phyloP scores from a whole-genome alignment of 2,329 filamentous ascomycete genomes.

The Diatrype stigma region DNA sequence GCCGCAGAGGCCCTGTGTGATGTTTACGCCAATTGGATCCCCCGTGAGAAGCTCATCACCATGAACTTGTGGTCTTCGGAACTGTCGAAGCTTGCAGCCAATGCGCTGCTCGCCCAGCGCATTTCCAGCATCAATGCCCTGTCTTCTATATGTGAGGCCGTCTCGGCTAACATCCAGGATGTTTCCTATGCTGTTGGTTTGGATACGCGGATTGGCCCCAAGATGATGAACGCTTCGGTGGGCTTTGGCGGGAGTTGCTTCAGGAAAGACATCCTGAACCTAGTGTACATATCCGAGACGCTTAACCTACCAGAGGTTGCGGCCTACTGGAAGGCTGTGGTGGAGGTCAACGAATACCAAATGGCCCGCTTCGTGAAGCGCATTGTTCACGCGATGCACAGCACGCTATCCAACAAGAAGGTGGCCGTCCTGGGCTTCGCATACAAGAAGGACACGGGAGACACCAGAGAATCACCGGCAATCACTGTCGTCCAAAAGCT shows the following conservation, averaged over 20 bases:
- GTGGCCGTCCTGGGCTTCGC: constrained; percentile 70
- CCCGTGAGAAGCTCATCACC: constrained; percentile 61
- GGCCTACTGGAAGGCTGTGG: constrained; percentile 70
- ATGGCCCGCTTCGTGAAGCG: constrained; percentile 63
- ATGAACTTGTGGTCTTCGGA: constrained; percentile 76
- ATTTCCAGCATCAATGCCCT: constrained; percentile 80
- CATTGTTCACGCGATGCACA: constrained; percentile 63
- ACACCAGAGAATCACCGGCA: constrained; percentile 68
- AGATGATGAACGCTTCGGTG: constrained; percentile 70
- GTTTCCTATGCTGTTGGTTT: constrained; percentile 63
- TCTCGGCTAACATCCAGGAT: constrained; percentile 71
- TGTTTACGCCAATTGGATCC: constrained; percentile 70
- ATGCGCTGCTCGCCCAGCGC: constrained; percentile 75
- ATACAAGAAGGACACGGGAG: constrained; percentile 76
- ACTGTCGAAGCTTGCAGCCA: constrained; percentile 73
- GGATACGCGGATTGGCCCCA: constrained; percentile 67
- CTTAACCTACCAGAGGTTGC: constrained; percentile 67
- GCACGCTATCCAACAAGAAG: constrained; percentile 66
- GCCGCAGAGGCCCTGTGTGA: constrained; percentile 61
- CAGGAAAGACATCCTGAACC: constrained; percentile 72
- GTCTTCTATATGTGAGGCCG: constrained; percentile 73
- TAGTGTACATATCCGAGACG: constrained; percentile 69
- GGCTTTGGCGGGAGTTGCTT: constrained; percentile 81
- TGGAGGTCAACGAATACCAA: constrained; percentile 74
- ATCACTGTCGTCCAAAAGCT: constrained; percentile 64